These are phyloP conservation scores for Boletus vermiculosoides DNA, from an alignment of 768 basidiomycete genomes.

Conservation along the genomic window DNA sequence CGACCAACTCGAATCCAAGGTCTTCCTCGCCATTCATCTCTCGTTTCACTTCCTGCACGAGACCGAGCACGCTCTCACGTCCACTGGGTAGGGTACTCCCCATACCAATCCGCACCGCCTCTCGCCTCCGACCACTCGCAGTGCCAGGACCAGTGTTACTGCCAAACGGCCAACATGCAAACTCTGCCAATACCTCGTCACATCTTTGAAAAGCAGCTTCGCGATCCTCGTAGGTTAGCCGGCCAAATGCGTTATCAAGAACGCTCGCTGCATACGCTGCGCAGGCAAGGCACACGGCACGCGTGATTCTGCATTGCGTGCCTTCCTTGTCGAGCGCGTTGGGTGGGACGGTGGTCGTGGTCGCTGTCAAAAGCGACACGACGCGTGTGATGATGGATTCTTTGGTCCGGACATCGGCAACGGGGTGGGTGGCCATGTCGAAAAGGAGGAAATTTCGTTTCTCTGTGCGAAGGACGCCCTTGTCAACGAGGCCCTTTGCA, in stretches of 20 bases:
- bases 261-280: constrained; percentile 95
- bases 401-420: constrained; percentile 90
- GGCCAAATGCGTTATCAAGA: constrained; percentile 88
- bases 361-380: constrained; percentile 74
- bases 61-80: constrained; percentile 68
- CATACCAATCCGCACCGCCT: constrained; percentile 50
- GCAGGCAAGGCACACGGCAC: constrained; percentile 85
- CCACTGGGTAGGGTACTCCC: constrained; percentile 52
- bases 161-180: constrained; percentile 87
- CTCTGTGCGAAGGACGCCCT: constrained; percentile 97
- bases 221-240: constrained; percentile 87
- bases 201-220: constrained; percentile 92
- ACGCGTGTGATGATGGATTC: constrained; percentile 78
- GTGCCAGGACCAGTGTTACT: constrained; percentile 35
- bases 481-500: constrained; percentile 96
- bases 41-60: constrained; percentile 70
- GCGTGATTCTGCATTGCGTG: constrained; percentile 73
- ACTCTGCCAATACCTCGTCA: constrained; percentile 93
- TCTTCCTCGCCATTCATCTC: constrained; percentile 77
- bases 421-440: constrained; percentile 99
- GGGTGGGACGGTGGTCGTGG: constrained; percentile 77
- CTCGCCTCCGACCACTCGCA: constrained; percentile 41
- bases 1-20: constrained; percentile 84
- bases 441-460: constrained; percentile 98
- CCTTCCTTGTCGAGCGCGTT: constrained; percentile 73